Evolutionary conservation across 2,329 filamentous ascomycete genomes (phyloP).

Genomic region (Elsinoe perseae): DNA sequence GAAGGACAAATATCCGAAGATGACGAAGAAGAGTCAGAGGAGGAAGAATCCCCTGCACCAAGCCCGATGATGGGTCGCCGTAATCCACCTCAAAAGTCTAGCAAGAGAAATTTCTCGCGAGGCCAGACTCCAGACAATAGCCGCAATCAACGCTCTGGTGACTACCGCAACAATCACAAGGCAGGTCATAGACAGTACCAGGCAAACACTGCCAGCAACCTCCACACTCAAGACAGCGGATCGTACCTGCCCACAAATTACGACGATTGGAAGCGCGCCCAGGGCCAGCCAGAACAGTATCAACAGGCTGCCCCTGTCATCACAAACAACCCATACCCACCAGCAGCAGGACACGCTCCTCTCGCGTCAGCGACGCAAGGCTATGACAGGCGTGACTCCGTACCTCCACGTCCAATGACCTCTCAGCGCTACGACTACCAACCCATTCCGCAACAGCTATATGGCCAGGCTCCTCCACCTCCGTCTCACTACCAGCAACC

Average conservation of each 20-base stretch:
- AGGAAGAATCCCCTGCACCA: conserved; percentile 1
- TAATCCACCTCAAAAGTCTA: neutral
- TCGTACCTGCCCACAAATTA: neutral
- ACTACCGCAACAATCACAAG: too few species aligned
- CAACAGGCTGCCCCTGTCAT: neutral
- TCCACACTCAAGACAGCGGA: neutral
- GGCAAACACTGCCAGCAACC: neutral
- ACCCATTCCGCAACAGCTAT: neutral
- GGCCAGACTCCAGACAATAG: neutral
- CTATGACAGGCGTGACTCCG: conserved; percentile 19
- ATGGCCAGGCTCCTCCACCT: conserved; percentile 18
- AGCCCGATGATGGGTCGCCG: neutral
- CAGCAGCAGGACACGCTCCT: neutral
- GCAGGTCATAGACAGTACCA: neutral
- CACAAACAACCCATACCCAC: neutral
- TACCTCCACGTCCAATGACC: conserved; percentile 20
- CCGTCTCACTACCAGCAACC: conserved; percentile 19
- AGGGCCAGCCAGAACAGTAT: neutral
- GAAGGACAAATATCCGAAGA: conserved; percentile 5
- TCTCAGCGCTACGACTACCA: conserved; percentile 21
- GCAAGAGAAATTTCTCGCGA: neutral
- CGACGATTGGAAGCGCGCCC: neutral
- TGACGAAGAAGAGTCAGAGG: neutral
- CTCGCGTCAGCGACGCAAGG: neutral
- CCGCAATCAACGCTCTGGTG: neutral